These are phyloP conservation scores for Hagleromyces aurorensis DNA, from an alignment of 805 yeast genomes.

Conservation along the genomic window DNA sequence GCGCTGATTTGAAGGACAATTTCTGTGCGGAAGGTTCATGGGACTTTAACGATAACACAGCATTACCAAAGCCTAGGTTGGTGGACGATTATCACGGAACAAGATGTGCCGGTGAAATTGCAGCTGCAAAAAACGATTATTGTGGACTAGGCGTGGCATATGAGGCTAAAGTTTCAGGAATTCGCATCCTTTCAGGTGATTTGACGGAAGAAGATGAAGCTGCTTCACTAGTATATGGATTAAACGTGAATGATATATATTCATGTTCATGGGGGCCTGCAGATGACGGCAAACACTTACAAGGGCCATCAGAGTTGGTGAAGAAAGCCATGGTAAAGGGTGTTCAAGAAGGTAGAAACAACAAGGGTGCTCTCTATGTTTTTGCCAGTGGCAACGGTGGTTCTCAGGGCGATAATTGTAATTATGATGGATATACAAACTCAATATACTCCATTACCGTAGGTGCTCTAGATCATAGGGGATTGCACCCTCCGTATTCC, in stretches of 20 bases:
- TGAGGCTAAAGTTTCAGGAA: conserved; percentile 77
- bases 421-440: conserved; percentile 95
- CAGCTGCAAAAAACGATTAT: conserved; percentile 74
- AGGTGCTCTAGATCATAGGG: conserved; percentile 84
- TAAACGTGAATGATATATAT: conserved; percentile 83
- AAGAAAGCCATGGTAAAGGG: conserved; percentile 81
- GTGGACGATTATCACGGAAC: conserved; percentile 91
- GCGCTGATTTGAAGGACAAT: conserved; percentile 60
- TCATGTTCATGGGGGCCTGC: conserved; percentile 99
- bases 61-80: conserved; percentile 73
- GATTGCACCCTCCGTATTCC: conserved; percentile 80
- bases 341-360: conserved; percentile 67
- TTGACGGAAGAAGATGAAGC: conserved; percentile 88
- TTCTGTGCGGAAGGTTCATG: conserved; percentile 78
- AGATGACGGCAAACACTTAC: conserved; percentile 83
- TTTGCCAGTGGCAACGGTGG: conserved; percentile 98
- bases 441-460: conserved; percentile 92
- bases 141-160: conserved; percentile 99
- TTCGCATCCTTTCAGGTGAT: conserved; percentile 76
- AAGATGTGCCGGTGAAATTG: conserved; percentile 96
- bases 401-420: conserved; percentile 75
- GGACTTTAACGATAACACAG: conserved; percentile 77
- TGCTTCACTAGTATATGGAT: conserved; percentile 68
- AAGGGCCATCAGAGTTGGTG: conserved; percentile 74
- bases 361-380: conserved; percentile 82